Percentiles rank a stretch among this genome's conserved stretches.
Conservation (phyloP, 306 rosid genomes). For the Cicer yamashitae region DNA sequence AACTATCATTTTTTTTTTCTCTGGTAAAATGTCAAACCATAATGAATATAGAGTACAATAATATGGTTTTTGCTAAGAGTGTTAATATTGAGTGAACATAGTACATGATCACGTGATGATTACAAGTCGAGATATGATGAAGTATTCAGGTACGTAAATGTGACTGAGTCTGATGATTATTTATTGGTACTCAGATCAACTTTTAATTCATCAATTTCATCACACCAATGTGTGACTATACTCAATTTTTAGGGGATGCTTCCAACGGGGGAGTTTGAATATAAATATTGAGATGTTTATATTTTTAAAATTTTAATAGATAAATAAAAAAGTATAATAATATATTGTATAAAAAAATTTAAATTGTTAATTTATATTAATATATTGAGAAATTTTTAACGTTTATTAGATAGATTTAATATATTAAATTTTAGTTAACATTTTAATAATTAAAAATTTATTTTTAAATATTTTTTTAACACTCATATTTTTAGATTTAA, state of each 20-base stretch:
- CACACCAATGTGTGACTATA: slow-evolving; percentile 16
- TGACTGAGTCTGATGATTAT: neutral
- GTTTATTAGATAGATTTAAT: too few species aligned
- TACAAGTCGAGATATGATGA: slow-evolving; percentile 4
- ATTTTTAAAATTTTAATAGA: too few species aligned
- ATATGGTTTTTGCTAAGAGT: slow-evolving; percentile 23
- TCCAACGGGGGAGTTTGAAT: too few species aligned
- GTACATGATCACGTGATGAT: slow-evolving; percentile 44
- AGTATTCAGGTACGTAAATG: neutral
- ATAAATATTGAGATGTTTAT: too few species aligned
- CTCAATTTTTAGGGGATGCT: neutral
- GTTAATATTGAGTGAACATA: neutral
- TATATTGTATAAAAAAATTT: too few species aligned
- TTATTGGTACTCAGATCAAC: slow-evolving; percentile 13
- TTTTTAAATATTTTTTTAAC: too few species aligned
- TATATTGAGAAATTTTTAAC: too few species aligned
- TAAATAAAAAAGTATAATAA: too few species aligned
- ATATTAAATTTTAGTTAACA: too few species aligned
- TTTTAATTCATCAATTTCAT: slow-evolving; percentile 29
- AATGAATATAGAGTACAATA: neutral
- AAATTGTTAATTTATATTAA: too few species aligned
- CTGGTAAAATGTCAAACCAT: slow-evolving; percentile 4
- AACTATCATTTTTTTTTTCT: neutral
- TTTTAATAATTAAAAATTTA: too few species aligned
- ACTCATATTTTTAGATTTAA: too few species aligned